These are phyloP conservation scores for Coleophoma eucalyptorum DNA, from an alignment of 2,329 filamentous ascomycete species.

Conservation along the genomic window DNA sequence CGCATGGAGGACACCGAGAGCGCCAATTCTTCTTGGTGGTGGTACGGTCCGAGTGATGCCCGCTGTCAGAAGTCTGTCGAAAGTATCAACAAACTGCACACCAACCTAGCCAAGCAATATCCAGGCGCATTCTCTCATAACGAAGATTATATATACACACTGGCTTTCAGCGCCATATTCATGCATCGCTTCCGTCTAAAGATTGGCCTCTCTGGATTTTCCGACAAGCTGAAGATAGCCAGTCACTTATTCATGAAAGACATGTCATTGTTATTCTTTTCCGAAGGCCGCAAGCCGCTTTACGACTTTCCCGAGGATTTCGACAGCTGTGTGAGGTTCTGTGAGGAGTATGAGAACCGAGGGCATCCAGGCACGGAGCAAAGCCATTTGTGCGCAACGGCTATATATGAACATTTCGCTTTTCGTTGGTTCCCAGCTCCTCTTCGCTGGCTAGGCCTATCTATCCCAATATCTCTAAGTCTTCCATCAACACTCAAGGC, in stretches of 20 bases:
- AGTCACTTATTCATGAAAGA: neutral
- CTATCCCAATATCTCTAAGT: neutral
- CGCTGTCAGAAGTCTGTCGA: neutral
- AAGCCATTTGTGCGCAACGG: neutral
- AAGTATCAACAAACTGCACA: neutral
- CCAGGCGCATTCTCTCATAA: neutral
- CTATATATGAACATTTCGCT: neutral
- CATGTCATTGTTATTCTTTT: neutral
- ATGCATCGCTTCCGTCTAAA: neutral
- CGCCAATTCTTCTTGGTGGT: neutral
- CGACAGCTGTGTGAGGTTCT: neutral
- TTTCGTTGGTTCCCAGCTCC: neutral
- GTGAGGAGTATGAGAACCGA: neutral
- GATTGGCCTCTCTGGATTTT: neutral
- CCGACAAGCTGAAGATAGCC: neutral
- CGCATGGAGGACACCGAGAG: neutral
- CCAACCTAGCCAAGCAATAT: neutral
- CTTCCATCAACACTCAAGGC: neutral
- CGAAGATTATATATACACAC: neutral
- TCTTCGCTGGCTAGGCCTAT: neutral
- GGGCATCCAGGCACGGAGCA: neutral
- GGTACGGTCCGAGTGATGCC: neutral
- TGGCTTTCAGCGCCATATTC: neutral
- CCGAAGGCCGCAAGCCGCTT: neutral
- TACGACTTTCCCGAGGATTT: neutral